Evolutionary conservation across 2,329 filamentous ascomycete species (phyloP).

Genomic region (Penicillium sp.): DNA sequence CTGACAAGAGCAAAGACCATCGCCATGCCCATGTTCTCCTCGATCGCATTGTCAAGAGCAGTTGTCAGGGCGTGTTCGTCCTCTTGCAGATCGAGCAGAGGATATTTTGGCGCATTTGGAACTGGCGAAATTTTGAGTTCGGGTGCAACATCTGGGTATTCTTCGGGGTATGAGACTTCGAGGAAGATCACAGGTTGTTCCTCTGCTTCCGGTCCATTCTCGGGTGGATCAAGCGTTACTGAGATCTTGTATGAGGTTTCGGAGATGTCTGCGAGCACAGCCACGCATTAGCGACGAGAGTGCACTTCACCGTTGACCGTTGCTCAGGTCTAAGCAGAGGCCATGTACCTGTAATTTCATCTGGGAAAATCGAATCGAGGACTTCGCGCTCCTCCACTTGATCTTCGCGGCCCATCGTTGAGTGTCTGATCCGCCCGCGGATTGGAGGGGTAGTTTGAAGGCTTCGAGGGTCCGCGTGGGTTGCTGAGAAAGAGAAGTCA

Average conservation of each 20-base stretch:
- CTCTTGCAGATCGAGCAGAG: conserved; percentile 69
- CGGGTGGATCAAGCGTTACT: conserved; percentile 72
- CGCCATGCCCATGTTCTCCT: conserved; percentile 92
- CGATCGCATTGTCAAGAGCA: conserved; percentile 65
- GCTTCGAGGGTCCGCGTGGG: conserved; percentile 1
- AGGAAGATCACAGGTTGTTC: conserved; percentile 68
- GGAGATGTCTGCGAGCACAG: conserved; percentile 62
- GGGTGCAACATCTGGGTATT: conserved; percentile 84
- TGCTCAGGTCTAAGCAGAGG: neutral
- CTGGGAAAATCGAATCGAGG: conserved; percentile 94
- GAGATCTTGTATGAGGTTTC: conserved; percentile 83
- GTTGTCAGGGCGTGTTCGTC: conserved; percentile 72
- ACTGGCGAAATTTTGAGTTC: conserved; percentile 71
- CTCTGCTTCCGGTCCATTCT: conserved; percentile 56
- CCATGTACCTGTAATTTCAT: conserved; percentile 79
- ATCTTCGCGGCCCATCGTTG: conserved; percentile 60
- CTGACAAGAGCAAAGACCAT: conserved; percentile 94
- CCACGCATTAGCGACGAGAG: conserved; percentile 11
- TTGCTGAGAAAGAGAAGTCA: neutral
- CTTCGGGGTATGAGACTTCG: conserved; percentile 80
- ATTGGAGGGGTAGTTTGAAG: conserved; percentile 25
- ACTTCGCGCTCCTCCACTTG: conserved; percentile 95
- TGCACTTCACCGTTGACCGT: neutral
- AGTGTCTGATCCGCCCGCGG: conserved; percentile 25
- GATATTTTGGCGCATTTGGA: conserved; percentile 63